These are phyloP conservation scores for Carex myosuroides DNA, from an alignment of 176 grass and related monocot genomes.

Conservation along the genomic window DNA sequence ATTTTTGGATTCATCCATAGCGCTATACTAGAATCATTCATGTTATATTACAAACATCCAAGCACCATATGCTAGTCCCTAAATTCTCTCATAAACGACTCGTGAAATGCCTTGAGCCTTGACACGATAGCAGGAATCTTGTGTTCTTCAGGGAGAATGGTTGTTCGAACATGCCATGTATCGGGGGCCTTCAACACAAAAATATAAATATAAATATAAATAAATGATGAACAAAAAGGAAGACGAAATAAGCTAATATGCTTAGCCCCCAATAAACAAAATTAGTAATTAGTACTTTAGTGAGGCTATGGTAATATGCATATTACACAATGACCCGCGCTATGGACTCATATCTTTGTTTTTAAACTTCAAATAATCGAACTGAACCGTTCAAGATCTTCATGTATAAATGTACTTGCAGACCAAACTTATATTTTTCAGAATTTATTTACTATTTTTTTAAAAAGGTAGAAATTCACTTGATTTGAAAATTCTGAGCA, in stretches of 20 bases:
- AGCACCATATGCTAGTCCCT: not conserved
- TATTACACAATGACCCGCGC: no score
- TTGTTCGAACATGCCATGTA: constrained; percentile 51
- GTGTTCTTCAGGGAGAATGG: constrained; percentile 34
- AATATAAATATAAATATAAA: not conserved
- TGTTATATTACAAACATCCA: not conserved
- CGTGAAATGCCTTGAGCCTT: constrained; percentile 47
- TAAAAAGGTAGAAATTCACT: no score
- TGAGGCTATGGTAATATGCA: no score
- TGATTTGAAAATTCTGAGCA: no score
- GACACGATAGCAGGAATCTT: constrained; percentile 43
- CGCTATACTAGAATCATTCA: no score
- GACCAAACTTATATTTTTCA: no score
- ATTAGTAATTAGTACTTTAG: not conserved
- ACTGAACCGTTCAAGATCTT: no score
- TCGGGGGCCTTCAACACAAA: constrained; percentile 19
- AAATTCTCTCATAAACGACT: constrained; percentile 64
- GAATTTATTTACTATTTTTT: no score
- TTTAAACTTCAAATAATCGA: no score
- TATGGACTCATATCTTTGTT: no score
- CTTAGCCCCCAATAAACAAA: not conserved
- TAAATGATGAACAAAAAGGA: not conserved
- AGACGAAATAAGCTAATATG: not conserved
- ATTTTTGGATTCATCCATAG: not conserved
- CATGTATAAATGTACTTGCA: no score